Percentiles rank a stretch among this genome's conserved stretches.
Conservation (phyloP, 2,329 filamentous ascomycete genomes). For the Penicillium sclerotiorum region DNA sequence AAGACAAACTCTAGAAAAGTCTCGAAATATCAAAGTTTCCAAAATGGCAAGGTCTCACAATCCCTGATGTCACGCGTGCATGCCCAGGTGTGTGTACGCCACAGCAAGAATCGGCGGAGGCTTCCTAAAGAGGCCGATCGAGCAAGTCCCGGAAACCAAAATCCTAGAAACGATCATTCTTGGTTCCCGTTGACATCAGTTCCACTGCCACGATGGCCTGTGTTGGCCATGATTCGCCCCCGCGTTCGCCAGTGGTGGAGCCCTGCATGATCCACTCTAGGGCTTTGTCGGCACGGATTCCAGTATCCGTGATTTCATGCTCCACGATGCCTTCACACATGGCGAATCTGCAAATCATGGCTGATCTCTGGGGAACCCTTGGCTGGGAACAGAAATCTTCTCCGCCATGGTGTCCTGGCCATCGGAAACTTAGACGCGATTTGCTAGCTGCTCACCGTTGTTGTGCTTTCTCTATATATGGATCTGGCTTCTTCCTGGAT, state of each 20-base stretch:
- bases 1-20: too few relatives aligned
- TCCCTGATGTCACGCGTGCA: not conserved
- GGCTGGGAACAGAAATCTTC: slow-evolving; percentile 5
- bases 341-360: slow-evolving; percentile 22
- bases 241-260: not conserved
- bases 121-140: not conserved
- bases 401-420: not conserved
- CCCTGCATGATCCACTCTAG: not conserved
- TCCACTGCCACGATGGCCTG: slow-evolving; percentile 4
- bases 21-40: too few relatives aligned
- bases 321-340: slow-evolving; percentile 13
- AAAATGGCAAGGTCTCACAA: too few relatives aligned
- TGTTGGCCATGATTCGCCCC: not conserved
- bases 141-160: slow-evolving; percentile 17
- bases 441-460: not conserved
- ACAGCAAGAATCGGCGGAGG: not conserved
- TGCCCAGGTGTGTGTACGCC: not conserved
- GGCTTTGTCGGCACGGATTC: slow-evolving; percentile 30
- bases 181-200: slow-evolving; percentile 15
- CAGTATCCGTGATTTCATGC: slow-evolving; percentile 33
- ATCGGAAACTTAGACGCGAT: slow-evolving; percentile 27
- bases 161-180: slow-evolving; percentile 8
- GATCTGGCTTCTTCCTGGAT: slow-evolving; percentile 2
- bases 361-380: slow-evolving; percentile 4
- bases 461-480: slow-evolving; percentile 19